phyloP scores from a whole-genome alignment of 2,329 filamentous ascomycete species.

The Stylonectria norvegica region DNA sequence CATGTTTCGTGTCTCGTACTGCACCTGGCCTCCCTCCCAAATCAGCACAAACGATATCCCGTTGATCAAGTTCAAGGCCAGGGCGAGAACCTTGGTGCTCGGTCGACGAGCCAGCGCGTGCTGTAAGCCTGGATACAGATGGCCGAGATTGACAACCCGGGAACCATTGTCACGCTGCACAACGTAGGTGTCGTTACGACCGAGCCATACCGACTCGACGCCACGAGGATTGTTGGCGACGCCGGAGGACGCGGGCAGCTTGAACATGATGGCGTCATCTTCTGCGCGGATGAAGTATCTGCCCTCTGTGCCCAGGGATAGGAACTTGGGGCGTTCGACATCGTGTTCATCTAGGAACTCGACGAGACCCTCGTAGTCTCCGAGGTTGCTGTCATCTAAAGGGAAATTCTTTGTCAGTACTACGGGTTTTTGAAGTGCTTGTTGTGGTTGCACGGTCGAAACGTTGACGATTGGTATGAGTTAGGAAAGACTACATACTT shows the following conservation, averaged over 20 bases:
- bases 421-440: neutral
- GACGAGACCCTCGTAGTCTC: slow-evolving; percentile 14
- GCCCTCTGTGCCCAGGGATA: slow-evolving; percentile 16
- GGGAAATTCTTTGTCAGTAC: neutral
- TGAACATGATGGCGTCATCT: slow-evolving; percentile 16
- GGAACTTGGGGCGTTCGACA: slow-evolving; percentile 19
- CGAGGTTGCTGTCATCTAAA: slow-evolving; percentile 16
- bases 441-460: too few relatives aligned
- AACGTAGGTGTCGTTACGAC: slow-evolving; percentile 17
- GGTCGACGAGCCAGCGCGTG: slow-evolving; percentile 2
- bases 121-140: slow-evolving; percentile 10
- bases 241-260: slow-evolving; percentile 6
- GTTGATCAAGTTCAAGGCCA: slow-evolving; percentile 17
- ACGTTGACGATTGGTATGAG: too few relatives aligned
- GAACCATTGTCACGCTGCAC: slow-evolving; percentile 19
- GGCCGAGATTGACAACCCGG: slow-evolving; percentile 16
- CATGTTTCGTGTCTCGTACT: slow-evolving; percentile 7
- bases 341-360: slow-evolving; percentile 16
- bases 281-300: slow-evolving; percentile 20
- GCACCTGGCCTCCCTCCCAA: slow-evolving; percentile 13
- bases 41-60: slow-evolving; percentile 2
- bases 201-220: slow-evolving; percentile 19
- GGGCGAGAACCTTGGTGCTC: slow-evolving; percentile 7
- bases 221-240: slow-evolving; percentile 4
- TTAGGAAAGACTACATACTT: slow-evolving; percentile 10